Evolutionary conservation across 2,329 filamentous ascomycete species (phyloP).

Genomic region (Ceratocystis cubensis): DNA sequence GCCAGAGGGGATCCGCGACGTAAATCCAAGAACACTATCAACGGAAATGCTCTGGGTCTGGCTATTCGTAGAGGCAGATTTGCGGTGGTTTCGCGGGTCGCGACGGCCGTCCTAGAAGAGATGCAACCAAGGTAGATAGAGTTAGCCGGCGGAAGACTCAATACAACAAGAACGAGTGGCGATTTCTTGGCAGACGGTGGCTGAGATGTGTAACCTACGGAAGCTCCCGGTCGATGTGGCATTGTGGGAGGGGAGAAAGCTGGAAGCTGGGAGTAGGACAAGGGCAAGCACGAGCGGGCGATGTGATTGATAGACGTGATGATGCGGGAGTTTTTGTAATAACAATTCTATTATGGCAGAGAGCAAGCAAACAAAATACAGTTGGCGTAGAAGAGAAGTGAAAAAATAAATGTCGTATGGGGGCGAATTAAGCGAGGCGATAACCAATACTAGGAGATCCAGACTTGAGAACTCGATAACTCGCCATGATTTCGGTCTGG

Average conservation of each 20-base stretch:
- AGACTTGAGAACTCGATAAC: background rate
- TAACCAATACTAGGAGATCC: background rate
- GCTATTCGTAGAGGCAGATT: background rate
- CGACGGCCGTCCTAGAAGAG: conserved; percentile 15
- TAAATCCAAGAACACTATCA: conserved; percentile 88
- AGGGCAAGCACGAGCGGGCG: background rate
- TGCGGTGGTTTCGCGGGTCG: conserved; percentile 9
- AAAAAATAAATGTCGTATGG: background rate
- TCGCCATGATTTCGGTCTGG: too few species aligned
- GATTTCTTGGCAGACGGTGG: background rate
- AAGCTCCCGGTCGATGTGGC: conserved; percentile 12
- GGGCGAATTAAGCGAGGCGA: background rate
- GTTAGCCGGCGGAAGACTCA: background rate
- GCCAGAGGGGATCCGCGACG: conserved; percentile 87
- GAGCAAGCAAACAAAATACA: background rate
- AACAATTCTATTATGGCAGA: background rate
- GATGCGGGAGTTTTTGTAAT: background rate
- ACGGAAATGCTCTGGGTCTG: conserved; percentile 53
- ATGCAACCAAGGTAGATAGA: background rate
- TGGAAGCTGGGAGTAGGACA: background rate
- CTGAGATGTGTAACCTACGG: conserved; percentile 1
- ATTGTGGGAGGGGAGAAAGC: background rate
- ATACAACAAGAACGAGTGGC: background rate
- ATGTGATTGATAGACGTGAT: background rate
- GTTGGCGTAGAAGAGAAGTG: background rate